Base-by-base conservation (phyloP, 2,329 filamentous ascomycete genomes). In the Ophiostoma sp. region DNA sequence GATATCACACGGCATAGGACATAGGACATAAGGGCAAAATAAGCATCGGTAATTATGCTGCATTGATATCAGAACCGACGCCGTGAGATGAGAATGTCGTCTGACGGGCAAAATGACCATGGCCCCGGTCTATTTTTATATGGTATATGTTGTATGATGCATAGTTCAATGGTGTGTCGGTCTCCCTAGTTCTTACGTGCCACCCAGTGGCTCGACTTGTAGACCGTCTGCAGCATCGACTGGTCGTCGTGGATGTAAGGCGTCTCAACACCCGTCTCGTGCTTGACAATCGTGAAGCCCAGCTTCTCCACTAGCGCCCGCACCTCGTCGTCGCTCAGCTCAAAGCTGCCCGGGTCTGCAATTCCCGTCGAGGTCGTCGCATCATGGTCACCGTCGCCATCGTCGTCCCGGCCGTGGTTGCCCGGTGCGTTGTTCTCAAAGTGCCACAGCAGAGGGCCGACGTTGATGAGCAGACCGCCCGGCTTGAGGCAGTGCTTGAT, bases 401-500 rank as follows among this genome's bases (percentile, higher is more conserved):
- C 85, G 50, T 85, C 83, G 45, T 87, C 85, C 55, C 85, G 83
- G 15, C 87, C 84, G 78, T 88, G 84, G 76, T 87, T 86, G 52
- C 88, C 87, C 0, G 88, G 88, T 0, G 88, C 86, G 57, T 91
- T 88, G 77, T 94, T 92, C 80, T 97, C 94, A 80, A 97, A 98
- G 81, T 99, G 97, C 96, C 96, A 99, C 55, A 98, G 85, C 72
- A 99, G 83, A 0, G 96, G 96, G 0, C 96, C 96, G 31, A 97
- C 85, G 79, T 99, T 99, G 79, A 97, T 88, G 85, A 97, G 93
- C 3, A 97, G 78, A 0, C 96, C 96, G 33, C 92, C 92, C 0
- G 89, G 85, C 77, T 88, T 90, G 69, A 99, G 87, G 78, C 95
- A 97, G 79, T 92, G 88, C 57, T 84, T 85, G 72, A 98, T 93